Percentiles rank a stretch among this genome's conserved stretches.
phyloP scores from a whole-genome alignment of 1,284 basidiomycete genomes.

The Marasmius tenuissimus region DNA sequence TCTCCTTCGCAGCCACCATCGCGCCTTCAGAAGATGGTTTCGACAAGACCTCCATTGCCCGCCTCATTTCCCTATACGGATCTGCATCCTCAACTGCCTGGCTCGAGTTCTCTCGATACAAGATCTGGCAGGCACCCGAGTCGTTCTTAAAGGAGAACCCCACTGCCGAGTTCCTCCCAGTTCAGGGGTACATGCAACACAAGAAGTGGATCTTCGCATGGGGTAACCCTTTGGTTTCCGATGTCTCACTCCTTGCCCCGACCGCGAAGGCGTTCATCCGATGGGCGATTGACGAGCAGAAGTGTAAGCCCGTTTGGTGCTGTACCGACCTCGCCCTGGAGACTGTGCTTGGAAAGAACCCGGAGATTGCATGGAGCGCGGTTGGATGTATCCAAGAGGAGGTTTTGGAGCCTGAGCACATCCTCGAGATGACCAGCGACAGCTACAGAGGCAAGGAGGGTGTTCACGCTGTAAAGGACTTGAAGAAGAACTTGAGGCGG shows the following conservation, averaged over 20 bases:
- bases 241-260: conserved; percentile 30
- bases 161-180: conserved; percentile 35
- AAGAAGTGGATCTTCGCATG: conserved; percentile 41
- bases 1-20: neutral
- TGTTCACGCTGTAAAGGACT: conserved; percentile 37
- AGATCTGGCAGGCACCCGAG: conserved; percentile 33
- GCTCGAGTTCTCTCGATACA: conserved; percentile 46
- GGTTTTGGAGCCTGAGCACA: conserved; percentile 37
- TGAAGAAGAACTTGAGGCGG: conserved; percentile 45
- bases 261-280: conserved; percentile 35
- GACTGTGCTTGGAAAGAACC: conserved; percentile 28
- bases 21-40: neutral
- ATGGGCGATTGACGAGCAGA: conserved; percentile 30
- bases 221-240: conserved; percentile 46
- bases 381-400: conserved; percentile 47
- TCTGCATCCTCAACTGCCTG: conserved; percentile 43
- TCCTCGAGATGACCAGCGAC: conserved; percentile 36
- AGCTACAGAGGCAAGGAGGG: conserved; percentile 31
- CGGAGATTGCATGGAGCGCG: conserved; percentile 32
- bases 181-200: conserved; percentile 39
- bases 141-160: conserved; percentile 31
- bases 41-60: conserved; percentile 32
- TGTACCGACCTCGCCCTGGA: conserved; percentile 42
- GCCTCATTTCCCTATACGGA: conserved; percentile 40
- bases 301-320: conserved; percentile 36